Evolutionary conservation across 2,329 filamentous ascomycete genomes (phyloP), one percentile per base, ranked within the genome.

Genomic region (Fusarium incarnatum): DNA sequence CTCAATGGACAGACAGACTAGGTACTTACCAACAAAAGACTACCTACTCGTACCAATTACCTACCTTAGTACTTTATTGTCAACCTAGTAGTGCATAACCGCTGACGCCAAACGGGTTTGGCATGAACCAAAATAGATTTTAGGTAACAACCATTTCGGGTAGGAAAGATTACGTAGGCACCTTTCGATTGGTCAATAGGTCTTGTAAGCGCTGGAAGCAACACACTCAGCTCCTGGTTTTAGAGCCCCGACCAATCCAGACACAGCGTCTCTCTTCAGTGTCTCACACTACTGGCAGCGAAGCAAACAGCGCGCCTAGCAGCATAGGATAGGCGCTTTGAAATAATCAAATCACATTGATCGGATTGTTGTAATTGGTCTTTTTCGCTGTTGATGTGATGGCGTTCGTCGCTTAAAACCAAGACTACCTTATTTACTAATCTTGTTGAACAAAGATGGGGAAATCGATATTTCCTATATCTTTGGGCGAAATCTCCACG

Each of bases 281-380:
- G 62, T 75, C 58, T 72, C 55, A 60, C 63, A 45, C 30, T 46
- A 32, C 37, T 63, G 68, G 65, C 53, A 56, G 41, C 56, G 56
- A 47, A 61, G 54, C 41, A 52, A 42, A 41, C 54, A 58, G 50
- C 70, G 76, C 75, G 75, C 68, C 66, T 75, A 73, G 55, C 59
- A 71, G 67, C 62, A 73, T 63, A 72, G 70, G 69, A 73, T 75
- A 62, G 67, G 69, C 73, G 75, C 72, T 71, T 73, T 60, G 18
- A 37, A n/a, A 37, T 37, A 44, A 28, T 42, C 32, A 44, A 27
- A 64, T 71, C 68, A 71, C 64, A 53, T 52, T 48, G 37, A 50
- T 71, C 30, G 27, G 12, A 37, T 49, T 12, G 25, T 45, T 52
- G n/a, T 34, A 41, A 75, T 75, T 75, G 73, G 73, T 48, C 47